Evolutionary conservation across 768 basidiomycete genomes (phyloP).

Genomic region (Leccinellum rugosiceps): DNA sequence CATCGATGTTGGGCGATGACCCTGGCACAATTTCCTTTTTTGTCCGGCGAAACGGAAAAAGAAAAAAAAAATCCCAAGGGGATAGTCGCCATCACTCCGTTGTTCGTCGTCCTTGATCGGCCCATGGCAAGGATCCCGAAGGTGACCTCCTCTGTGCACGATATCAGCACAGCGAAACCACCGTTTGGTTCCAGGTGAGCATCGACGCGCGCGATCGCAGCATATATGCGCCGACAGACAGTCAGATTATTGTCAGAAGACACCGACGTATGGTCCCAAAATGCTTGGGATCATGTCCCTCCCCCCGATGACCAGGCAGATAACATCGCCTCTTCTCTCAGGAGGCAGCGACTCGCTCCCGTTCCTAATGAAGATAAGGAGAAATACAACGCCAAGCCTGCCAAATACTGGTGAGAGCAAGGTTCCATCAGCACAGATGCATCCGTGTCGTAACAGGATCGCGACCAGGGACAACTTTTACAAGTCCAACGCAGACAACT

Average conservation of each 20-base stretch:
- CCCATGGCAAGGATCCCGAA: constrained; percentile 27
- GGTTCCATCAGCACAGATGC: constrained; percentile 27
- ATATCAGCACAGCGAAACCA: constrained; percentile 51
- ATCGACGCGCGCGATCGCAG: not conserved
- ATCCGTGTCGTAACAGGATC: constrained; percentile 17
- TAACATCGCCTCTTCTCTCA: constrained; percentile 65
- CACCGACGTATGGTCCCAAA: constrained; percentile 78
- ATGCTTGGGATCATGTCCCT: constrained; percentile 91
- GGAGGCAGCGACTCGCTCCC: constrained; percentile 66
- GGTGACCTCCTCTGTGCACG: constrained; percentile 63
- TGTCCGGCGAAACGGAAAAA: not conserved
- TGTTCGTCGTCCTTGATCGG: too few species aligned
- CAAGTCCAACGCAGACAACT: constrained; percentile 77
- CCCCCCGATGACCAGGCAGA: constrained; percentile 78
- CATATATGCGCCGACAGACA: not conserved
- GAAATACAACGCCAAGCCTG: constrained; percentile 70
- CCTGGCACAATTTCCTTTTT: not conserved
- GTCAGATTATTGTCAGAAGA: constrained; percentile 67
- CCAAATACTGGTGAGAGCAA: constrained; percentile 61
- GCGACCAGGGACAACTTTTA: constrained; percentile 88
- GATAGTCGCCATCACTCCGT: not conserved
- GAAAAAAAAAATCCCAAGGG: not conserved
- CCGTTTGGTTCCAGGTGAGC: constrained; percentile 69
- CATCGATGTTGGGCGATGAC: too few species aligned
- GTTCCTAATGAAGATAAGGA: constrained; percentile 70